Percentiles rank a stretch among this genome's conserved stretches.
Evolutionary conservation across 139 green algal genomes (phyloP).

Genomic region (Picochlorum sp.): DNA sequence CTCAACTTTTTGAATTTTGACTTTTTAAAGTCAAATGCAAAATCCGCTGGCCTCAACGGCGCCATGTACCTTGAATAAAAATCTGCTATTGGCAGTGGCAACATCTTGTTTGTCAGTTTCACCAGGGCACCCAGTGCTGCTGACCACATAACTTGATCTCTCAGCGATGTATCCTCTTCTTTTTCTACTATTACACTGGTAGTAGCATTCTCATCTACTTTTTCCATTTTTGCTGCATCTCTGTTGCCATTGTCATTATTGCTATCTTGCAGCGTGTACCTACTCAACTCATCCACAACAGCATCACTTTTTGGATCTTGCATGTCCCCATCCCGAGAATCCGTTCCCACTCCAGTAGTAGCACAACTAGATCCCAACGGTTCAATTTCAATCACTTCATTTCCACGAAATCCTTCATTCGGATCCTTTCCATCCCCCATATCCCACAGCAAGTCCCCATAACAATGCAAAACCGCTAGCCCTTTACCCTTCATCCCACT

Average conservation of each 20-base stretch:
- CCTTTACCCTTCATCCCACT: conserved; percentile 19
- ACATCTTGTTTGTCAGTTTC: not conserved
- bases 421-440: conserved; percentile 10
- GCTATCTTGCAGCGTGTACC: no score
- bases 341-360: not conserved
- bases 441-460: conserved; percentile 21
- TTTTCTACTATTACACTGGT: not conserved
- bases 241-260: not conserved
- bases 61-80: conserved; percentile 27
- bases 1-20: conserved; percentile 26
- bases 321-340: not conserved
- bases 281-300: not conserved
- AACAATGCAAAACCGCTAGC: conserved; percentile 11
- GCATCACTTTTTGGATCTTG: not conserved
- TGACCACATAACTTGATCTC: not conserved
- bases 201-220: not conserved
- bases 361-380: not conserved
- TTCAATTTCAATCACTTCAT: not conserved
- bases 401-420: conserved; percentile 18
- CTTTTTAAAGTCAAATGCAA: conserved; percentile 23
- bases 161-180: not conserved
- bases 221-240: not conserved
- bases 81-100: conserved; percentile 2
- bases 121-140: not conserved
- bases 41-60: conserved; percentile 3